Evolutionary conservation across 1,284 basidiomycete genomes (phyloP).

Genomic region (Fomitopsis betulina): DNA sequence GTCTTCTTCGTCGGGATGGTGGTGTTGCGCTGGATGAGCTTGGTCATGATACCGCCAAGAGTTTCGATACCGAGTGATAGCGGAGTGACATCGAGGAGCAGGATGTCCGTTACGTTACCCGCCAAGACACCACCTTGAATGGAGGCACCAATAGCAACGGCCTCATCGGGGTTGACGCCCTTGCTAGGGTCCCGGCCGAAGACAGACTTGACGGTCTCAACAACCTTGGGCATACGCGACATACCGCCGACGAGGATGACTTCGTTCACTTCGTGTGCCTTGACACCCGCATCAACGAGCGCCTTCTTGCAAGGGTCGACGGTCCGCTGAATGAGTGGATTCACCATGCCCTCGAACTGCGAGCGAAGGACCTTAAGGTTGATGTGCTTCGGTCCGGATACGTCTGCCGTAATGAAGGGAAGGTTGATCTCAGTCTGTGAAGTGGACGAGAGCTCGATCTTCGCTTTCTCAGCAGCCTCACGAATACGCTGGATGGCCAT

Average conservation of each 20-base stretch:
- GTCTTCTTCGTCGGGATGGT: slow-evolving; percentile 99
- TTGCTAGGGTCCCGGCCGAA: slow-evolving; percentile 96
- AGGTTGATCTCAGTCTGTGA: slow-evolving; percentile 94
- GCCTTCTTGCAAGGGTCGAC: slow-evolving; percentile 99
- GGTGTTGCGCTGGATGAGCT: slow-evolving; percentile 93
- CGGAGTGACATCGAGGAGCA: slow-evolving; percentile 95
- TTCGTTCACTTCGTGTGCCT: slow-evolving; percentile 90
- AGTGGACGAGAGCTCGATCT: slow-evolving; percentile 95
- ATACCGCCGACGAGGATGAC: slow-evolving; percentile 98
- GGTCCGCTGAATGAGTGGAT: slow-evolving; percentile 83
- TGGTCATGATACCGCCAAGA: slow-evolving; percentile 98
- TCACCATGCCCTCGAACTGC: slow-evolving; percentile 87
- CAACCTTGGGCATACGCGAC: slow-evolving; percentile 95
- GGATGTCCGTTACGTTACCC: slow-evolving; percentile 94
- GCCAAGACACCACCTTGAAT: slow-evolving; percentile 97
- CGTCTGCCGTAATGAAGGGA: slow-evolving; percentile 96
- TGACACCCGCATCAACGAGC: slow-evolving; percentile 86
- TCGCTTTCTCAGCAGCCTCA: slow-evolving; percentile 98
- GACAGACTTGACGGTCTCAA: slow-evolving; percentile 88
- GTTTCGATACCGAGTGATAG: slow-evolving; percentile 96
- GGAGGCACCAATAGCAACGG: slow-evolving; percentile 94
- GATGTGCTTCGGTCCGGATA: slow-evolving; percentile 94
- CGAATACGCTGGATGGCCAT: slow-evolving; percentile 99
- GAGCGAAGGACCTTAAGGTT: slow-evolving; percentile 87
- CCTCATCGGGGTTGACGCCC: slow-evolving; percentile 97